These are phyloP conservation scores for Syzygium oleosum DNA, from an alignment of 345 rosid species.

Conservation along the genomic window DNA sequence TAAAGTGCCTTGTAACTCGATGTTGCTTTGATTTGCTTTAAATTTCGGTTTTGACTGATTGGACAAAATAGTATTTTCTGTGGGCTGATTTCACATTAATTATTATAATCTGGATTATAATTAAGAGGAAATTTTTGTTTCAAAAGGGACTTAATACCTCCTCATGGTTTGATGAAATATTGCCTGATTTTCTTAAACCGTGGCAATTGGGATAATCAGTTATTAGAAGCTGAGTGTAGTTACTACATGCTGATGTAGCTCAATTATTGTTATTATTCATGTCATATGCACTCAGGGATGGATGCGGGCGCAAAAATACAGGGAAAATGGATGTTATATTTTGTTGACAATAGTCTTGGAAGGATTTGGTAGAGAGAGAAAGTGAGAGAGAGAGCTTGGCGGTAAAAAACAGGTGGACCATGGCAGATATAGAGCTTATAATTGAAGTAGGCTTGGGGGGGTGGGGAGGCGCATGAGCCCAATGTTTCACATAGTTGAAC, in stretches of 20 bases:
- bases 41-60: background rate
- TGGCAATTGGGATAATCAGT: background rate
- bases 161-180: background rate
- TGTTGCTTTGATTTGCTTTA: background rate
- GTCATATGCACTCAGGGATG: background rate
- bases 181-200: background rate
- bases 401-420: background rate
- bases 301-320: background rate
- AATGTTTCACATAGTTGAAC: background rate
- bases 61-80: background rate
- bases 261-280: background rate
- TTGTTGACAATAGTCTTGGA: background rate
- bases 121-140: background rate
- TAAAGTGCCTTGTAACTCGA: background rate
- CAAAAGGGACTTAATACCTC: background rate
- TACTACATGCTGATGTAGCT: background rate
- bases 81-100: background rate
- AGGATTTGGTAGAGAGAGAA: background rate
- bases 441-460: background rate
- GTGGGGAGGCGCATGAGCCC: background rate
- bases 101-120: background rate
- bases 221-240: background rate
- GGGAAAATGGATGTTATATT: background rate
- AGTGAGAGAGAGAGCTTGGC: background rate
- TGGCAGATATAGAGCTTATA: background rate